A percentile compares a stretch with the other conserved stretches of the same genome.
phyloP scores from a whole-genome alignment of 257 asterid species.

The Ballota nigra region DNA sequence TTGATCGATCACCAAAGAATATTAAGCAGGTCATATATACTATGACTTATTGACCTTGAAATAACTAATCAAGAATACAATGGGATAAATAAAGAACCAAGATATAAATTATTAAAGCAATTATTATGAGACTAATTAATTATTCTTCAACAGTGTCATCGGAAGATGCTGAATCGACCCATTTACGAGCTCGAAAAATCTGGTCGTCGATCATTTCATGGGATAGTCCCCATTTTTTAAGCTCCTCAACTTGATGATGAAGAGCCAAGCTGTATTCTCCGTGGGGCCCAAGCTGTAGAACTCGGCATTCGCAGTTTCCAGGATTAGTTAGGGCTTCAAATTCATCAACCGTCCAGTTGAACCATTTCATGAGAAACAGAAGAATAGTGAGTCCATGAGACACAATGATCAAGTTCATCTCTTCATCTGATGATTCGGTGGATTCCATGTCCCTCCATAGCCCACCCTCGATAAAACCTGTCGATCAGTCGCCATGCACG shows the following conservation, averaged over 20 bases:
- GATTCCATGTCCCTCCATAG: constrained; percentile 59
- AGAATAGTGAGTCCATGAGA: constrained; percentile 65
- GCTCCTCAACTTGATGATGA: constrained; percentile 42
- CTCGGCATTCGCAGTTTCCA: constrained; percentile 40
- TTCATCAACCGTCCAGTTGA: constrained; percentile 64
- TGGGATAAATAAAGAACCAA: neutral
- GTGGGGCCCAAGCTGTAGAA: constrained; percentile 42
- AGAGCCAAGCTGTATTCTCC: constrained; percentile 63
- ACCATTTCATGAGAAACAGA: constrained; percentile 68
- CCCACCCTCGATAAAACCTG: constrained; percentile 54
- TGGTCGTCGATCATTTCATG: constrained; percentile 56
- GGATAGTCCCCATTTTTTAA: constrained; percentile 53
- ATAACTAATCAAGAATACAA: neutral
- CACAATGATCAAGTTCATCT: constrained; percentile 45
- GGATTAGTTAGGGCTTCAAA: constrained; percentile 55
- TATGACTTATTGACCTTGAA: neutral
- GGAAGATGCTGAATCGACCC: neutral
- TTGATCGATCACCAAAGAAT: neutral
- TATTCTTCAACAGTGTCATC: neutral
- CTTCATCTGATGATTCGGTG: constrained; percentile 30
- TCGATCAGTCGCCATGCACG: neutral
- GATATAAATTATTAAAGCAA: neutral
- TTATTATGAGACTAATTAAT: neutral
- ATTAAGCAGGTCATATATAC: neutral
- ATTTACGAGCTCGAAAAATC: constrained; percentile 30